Base-by-base conservation (phyloP, 768 basidiomycete genomes). In the Inosperma sp. region DNA sequence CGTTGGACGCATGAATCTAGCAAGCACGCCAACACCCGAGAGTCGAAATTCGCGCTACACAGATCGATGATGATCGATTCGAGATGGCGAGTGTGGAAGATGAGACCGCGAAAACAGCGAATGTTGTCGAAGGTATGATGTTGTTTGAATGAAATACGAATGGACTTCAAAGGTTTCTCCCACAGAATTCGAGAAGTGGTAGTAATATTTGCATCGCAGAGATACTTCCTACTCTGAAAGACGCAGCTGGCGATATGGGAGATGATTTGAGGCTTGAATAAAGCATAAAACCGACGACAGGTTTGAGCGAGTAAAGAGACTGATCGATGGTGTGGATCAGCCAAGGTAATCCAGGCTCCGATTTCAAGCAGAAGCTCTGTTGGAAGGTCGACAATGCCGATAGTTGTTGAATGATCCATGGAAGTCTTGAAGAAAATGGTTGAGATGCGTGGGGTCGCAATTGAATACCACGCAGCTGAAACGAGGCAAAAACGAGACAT, bases 341-440 rank as follows among this genome's bases (percentile, higher is more conserved):
- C 26, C n/a, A 48, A 34, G 34, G 16, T 0, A 31, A 37, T 3
- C 21, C 8, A 27, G 7, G 14, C 21, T 26, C 33, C 27, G 13
- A 48, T 16, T 17, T 48, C 35, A 16, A 37, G 35, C 33, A 33
- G 10, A 34, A 37, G 47, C 36, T 48, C 47, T 35, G 31, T 25
- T 21, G 46, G 46, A 48, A 33, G 46, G 33, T 48, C n/a, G 30
- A 26, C 14, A 25, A 48, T 48, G 23, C 31, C 16, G 21, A 30
- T 46, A 27, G 14, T 16, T n/a, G 7, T 10, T 46, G 6, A 36
- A 14, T 19, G 19, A 19, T n/a, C n/a, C n/a, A 36, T 36, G 9
- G 19, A 3, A 36, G 19, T 36, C n/a, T n/a, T n/a, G n/a, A n/a
- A n/a, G n/a, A n/a, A n/a, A n/a, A n/a, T n/a, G n/a, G n/a, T n/a